Evolutionary conservation across 305 asterid species (phyloP).

Genomic region (Lippia alba): DNA sequence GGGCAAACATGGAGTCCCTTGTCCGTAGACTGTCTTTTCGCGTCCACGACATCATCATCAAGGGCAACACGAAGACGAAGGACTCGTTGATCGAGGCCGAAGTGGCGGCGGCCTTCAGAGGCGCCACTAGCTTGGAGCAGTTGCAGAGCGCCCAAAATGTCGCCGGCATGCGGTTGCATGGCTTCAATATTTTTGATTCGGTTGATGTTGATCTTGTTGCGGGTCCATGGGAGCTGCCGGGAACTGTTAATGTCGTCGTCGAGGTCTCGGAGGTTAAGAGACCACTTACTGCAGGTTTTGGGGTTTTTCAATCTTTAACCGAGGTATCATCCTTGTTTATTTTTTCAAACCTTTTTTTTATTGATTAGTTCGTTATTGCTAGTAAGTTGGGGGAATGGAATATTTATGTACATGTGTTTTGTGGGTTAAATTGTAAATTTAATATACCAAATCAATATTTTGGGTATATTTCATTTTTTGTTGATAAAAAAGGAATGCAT

Average conservation of each 20-base stretch:
- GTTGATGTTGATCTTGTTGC: constrained; percentile 77
- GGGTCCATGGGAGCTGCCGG: constrained; percentile 96
- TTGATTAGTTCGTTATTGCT: not conserved
- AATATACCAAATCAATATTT: no score
- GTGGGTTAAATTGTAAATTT: no score
- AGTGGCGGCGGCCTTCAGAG: constrained; percentile 60
- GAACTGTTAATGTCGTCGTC: constrained; percentile 80
- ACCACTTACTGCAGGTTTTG: constrained; percentile 72
- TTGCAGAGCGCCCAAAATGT: constrained; percentile 63
- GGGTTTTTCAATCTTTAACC: constrained; percentile 68
- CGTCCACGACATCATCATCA: constrained; percentile 86
- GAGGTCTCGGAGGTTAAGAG: constrained; percentile 71
- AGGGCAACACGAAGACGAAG: constrained; percentile 85
- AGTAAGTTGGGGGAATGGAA: constrained; percentile 2
- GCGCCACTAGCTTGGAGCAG: constrained; percentile 70
- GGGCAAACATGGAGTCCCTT: constrained; percentile 60
- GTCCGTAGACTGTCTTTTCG: constrained; percentile 69
- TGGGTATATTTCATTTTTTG: no score
- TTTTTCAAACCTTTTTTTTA: constrained; percentile 11
- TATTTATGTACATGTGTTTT: constrained; percentile 7
- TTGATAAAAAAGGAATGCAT: no score
- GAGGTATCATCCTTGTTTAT: constrained; percentile 59
- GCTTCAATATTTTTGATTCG: constrained; percentile 78
- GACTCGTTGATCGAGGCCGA: constrained; percentile 75
- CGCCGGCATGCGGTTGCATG: constrained; percentile 66